Percentiles rank a stretch among this genome's conserved stretches.
These are phyloP conservation scores for Rhodotorula sp. DNA, from an alignment of 1,284 basidiomycete species.

Conservation along the genomic window DNA sequence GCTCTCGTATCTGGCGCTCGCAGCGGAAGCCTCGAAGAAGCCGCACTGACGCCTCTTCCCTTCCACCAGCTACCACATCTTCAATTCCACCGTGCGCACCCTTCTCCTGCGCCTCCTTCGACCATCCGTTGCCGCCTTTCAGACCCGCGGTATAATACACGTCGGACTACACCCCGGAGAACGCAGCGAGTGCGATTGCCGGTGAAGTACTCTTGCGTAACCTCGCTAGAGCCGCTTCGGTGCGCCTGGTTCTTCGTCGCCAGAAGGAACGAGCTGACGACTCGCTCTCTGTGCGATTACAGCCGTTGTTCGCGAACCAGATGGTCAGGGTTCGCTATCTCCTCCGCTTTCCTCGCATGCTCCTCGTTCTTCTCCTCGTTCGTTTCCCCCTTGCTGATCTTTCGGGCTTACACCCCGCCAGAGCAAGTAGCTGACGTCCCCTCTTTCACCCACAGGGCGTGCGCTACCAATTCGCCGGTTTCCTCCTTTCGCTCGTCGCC, in stretches of 20 bases:
- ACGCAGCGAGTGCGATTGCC: slow-evolving; percentile 35
- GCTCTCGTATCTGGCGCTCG: too few species aligned
- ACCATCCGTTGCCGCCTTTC: background rate
- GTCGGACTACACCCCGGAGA: slow-evolving; percentile 39
- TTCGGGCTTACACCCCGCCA: background rate
- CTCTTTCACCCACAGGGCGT: background rate
- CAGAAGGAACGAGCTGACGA: background rate
- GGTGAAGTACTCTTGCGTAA: slow-evolving; percentile 34
- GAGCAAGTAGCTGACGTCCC: background rate
- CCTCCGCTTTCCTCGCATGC: too few species aligned
- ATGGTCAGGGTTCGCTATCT: slow-evolving; percentile 9
- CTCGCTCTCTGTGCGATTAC: background rate
- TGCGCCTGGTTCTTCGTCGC: too few species aligned
- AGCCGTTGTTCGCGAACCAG: slow-evolving; percentile 31
- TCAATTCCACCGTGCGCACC: slow-evolving; percentile 15
- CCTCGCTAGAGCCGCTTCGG: slow-evolving; percentile 13
- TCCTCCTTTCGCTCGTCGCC: slow-evolving; percentile 31
- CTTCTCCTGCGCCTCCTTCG: too few species aligned
- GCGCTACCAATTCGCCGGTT: slow-evolving; percentile 41
- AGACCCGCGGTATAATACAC: slow-evolving; percentile 28
- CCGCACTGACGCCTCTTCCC: background rate
- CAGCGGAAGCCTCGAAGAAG: background rate
- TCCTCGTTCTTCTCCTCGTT: background rate
- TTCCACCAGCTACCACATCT: slow-evolving; percentile 38
- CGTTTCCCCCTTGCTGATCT: too few species aligned